A percentile compares a stretch with the other conserved stretches of the same genome.
Conservation (phyloP, 2,329 filamentous ascomycete genomes). For the Phaeosphaeria sp. region DNA sequence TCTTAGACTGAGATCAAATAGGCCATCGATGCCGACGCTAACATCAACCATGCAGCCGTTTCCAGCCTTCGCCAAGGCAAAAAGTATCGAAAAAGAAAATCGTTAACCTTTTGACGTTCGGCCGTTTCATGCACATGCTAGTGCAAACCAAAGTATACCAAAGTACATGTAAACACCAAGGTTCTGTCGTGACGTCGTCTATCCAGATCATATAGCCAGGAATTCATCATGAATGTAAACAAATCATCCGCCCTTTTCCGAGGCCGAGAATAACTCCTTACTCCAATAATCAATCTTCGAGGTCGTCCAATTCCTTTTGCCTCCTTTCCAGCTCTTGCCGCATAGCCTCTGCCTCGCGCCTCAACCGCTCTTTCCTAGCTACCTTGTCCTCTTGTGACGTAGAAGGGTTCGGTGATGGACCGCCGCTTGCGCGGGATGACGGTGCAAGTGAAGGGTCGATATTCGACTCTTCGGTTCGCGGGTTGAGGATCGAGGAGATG, state of each 20-base stretch:
- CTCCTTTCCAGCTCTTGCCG: constrained; percentile 35
- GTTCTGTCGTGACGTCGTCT: neutral
- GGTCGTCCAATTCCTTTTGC: constrained; percentile 39
- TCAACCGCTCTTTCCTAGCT: constrained; percentile 37
- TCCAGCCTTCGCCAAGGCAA: neutral
- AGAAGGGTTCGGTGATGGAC: constrained; percentile 23
- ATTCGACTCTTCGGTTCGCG: constrained; percentile 31
- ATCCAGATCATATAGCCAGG: neutral
- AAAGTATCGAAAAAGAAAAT: neutral
- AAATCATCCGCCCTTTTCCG: neutral
- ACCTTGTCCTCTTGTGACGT: constrained; percentile 37
- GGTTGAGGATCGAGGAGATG: constrained; percentile 45
- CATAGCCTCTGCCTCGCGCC: constrained; percentile 40
- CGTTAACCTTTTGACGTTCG: neutral
- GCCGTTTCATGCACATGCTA: neutral
- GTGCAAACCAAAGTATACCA: neutral
- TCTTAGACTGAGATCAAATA: neutral
- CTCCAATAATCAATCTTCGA: constrained; percentile 27
- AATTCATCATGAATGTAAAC: neutral
- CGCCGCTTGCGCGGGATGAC: constrained; percentile 23
- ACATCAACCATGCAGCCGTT: neutral
- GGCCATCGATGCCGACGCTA: neutral
- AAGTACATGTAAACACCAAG: neutral
- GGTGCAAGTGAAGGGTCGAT: constrained; percentile 43
- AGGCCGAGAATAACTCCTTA: constrained; percentile 7